A percentile compares a stretch with the other conserved stretches of the same genome.
These are phyloP conservation scores for Centrapalus pauciflorus DNA, from an alignment of 129 eudicot genomes.

Conservation along the genomic window DNA sequence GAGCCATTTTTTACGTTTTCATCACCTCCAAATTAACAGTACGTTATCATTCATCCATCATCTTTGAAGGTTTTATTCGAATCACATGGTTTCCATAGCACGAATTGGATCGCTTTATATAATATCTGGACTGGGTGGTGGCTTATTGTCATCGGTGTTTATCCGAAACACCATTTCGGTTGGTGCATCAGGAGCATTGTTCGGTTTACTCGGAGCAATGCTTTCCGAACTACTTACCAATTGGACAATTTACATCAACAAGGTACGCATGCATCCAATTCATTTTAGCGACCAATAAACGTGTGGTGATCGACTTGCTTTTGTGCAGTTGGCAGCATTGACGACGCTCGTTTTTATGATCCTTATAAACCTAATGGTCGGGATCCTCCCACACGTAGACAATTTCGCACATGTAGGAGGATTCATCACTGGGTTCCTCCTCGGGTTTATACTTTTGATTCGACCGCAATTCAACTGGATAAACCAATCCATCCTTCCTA, in stretches of 20 bases:
- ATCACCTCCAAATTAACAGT: background rate
- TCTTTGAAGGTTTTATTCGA: background rate
- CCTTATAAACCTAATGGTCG: constrained; percentile 49
- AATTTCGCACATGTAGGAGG: constrained; percentile 92
- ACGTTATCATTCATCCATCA: background rate
- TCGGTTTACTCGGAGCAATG: constrained; percentile 90
- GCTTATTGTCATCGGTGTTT: constrained; percentile 59
- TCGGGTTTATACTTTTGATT: constrained; percentile 62
- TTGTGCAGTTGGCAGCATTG: constrained; percentile 33
- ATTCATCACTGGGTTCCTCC: constrained; percentile 68
- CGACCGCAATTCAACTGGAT: constrained; percentile 67
- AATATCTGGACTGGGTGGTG: constrained; percentile 74
- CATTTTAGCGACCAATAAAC: no score
- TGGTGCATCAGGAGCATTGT: constrained; percentile 94
- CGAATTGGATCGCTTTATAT: constrained; percentile 60
- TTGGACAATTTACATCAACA: constrained; percentile 74
- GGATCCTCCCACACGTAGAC: constrained; percentile 84
- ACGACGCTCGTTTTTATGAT: constrained; percentile 50
- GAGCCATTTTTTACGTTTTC: background rate
- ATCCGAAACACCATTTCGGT: constrained; percentile 55
- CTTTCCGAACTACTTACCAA: constrained; percentile 77
- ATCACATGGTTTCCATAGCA: constrained; percentile 32
- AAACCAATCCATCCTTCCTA: constrained; percentile 29
- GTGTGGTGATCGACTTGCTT: background rate
- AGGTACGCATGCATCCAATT: constrained; percentile 28